Evolutionary conservation across 352 stramenopile species (phyloP).

Genomic region (Hyphochytrium catenoides): DNA sequence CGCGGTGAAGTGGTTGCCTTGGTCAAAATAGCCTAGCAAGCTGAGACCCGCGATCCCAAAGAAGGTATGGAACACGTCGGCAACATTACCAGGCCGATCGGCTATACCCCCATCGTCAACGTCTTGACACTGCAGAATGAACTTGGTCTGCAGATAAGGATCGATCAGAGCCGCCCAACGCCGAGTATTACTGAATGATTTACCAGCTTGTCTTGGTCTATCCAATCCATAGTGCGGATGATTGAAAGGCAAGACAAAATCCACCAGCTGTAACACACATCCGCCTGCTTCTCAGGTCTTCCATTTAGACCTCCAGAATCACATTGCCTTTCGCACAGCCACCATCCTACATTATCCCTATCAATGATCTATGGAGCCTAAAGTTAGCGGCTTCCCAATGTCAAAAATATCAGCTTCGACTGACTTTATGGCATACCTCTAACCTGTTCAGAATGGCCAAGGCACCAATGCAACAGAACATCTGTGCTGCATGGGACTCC

Average conservation of each 20-base stretch:
- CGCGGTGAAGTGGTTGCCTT: conserved; percentile 22
- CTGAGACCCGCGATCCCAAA: conserved; percentile 86
- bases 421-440: conserved; percentile 24
- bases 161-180: conserved; percentile 6
- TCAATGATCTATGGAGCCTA: conserved; percentile 26
- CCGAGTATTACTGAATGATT: conserved; percentile 2
- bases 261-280: conserved; percentile 99
- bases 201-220: conserved; percentile 77
- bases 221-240: conserved; percentile 79
- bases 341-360: conserved; percentile 78
- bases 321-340: conserved; percentile 91
- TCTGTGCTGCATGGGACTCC: conserved; percentile 90
- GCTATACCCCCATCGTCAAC: conserved; percentile 89
- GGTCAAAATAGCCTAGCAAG: conserved; percentile 74
- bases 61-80: conserved; percentile 97
- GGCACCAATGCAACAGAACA: conserved; percentile 90
- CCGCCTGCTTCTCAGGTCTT: conserved; percentile 93
- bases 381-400: not conserved
- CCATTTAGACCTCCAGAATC: conserved; percentile 85
- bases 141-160: conserved; percentile 21
- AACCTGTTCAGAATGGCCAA: conserved; percentile 61
- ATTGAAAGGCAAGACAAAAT: conserved; percentile 91
- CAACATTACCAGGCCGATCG: conserved; percentile 85
- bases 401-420: conserved; percentile 15
- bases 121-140: conserved; percentile 89